phyloP scores from a whole-genome alignment of 2,329 filamentous ascomycete genomes.

The Colletotrichum sp. region DNA sequence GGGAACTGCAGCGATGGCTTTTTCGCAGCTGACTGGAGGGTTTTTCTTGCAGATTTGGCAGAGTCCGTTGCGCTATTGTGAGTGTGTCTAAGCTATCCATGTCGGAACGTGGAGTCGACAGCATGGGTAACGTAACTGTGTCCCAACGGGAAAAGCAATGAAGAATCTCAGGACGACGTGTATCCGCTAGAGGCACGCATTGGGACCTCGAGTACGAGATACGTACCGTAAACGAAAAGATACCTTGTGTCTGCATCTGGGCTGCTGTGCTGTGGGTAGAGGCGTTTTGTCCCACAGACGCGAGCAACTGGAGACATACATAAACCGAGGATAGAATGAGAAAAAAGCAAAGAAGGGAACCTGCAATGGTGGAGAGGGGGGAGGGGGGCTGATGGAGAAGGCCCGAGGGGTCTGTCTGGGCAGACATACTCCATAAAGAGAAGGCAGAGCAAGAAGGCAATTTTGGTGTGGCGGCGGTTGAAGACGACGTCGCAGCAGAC shows the following conservation, averaged over 20 bases:
- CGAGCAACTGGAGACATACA: not conserved
- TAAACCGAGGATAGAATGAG: not conserved
- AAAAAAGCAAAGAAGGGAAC: constrained; percentile 2
- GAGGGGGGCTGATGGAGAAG: not conserved
- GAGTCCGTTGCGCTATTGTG: not conserved
- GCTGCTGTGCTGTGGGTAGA: not conserved
- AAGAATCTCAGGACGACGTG: not conserved
- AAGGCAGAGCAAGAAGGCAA: not conserved
- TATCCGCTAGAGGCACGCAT: not conserved
- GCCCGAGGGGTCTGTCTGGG: not conserved
- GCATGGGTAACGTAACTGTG: constrained; percentile 5
- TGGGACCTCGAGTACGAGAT: not conserved
- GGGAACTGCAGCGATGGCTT: not conserved
- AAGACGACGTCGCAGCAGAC: not conserved
- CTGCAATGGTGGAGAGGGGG: not conserved
- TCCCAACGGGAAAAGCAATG: constrained; percentile 12
- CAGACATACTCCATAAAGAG: not conserved
- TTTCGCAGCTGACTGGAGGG: not conserved
- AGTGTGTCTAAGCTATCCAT: constrained; percentile 9
- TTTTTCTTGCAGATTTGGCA: not conserved
- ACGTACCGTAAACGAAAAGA: not conserved
- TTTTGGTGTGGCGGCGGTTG: not conserved
- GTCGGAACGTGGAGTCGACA: constrained; percentile 12
- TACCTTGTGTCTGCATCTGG: not conserved
- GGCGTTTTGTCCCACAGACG: constrained; percentile 1